Evolutionary conservation across 768 basidiomycete species (phyloP).

Genomic region (Serendipita sp.): DNA sequence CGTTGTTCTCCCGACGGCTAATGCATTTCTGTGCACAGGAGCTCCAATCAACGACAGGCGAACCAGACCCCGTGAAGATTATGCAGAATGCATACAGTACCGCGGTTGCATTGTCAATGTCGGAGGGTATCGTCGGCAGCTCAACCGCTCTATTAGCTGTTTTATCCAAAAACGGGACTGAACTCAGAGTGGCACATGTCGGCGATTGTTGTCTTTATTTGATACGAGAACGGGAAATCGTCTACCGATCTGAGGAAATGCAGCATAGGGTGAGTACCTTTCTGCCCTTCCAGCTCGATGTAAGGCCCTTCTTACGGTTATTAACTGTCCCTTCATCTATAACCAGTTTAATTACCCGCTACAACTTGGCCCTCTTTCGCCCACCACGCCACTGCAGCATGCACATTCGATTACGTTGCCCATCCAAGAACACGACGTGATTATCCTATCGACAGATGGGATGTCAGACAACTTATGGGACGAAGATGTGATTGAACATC

Average conservation of each 20-base stretch:
- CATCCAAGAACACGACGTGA: constrained; percentile 52
- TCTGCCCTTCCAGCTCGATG: background rate
- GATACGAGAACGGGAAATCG: constrained; percentile 47
- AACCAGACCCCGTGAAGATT: constrained; percentile 26
- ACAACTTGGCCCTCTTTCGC: constrained; percentile 43
- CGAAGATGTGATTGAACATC: constrained; percentile 71
- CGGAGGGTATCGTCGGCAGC: constrained; percentile 29
- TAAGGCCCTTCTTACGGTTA: background rate
- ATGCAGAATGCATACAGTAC: constrained; percentile 31
- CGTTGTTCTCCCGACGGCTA: constrained; percentile 40
- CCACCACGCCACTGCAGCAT: constrained; percentile 42
- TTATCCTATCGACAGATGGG: constrained; percentile 70
- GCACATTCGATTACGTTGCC: constrained; percentile 56
- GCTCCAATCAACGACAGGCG: constrained; percentile 17
- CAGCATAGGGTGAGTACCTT: constrained; percentile 56
- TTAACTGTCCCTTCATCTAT: background rate
- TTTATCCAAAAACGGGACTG: constrained; percentile 29
- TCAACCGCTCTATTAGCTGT: constrained; percentile 27
- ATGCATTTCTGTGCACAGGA: constrained; percentile 76
- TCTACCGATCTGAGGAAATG: constrained; percentile 85
- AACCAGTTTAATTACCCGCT: constrained; percentile 43
- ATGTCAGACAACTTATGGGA: constrained; percentile 81
- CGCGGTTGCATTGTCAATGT: constrained; percentile 18
- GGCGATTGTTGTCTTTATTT: constrained; percentile 83
- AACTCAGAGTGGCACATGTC: constrained; percentile 67